These are phyloP conservation scores for Yamadazyma dendronema DNA, from an alignment of 1,139 yeast species.

Conservation along the genomic window DNA sequence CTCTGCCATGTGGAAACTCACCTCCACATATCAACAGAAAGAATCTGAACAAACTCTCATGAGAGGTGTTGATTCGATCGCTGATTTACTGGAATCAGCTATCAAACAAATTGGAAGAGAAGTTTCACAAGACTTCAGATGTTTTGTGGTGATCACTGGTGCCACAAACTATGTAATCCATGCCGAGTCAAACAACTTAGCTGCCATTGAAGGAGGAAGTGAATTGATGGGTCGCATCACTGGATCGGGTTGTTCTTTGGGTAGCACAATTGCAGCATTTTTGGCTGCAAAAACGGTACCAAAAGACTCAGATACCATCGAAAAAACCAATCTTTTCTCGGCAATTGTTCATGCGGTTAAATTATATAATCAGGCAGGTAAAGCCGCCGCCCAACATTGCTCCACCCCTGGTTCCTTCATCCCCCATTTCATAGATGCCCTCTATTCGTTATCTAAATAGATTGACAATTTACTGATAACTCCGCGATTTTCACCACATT, in stretches of 20 bases:
- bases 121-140: slow-evolving; percentile 54
- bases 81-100: slow-evolving; percentile 28
- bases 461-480: background rate
- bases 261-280: slow-evolving; percentile 66
- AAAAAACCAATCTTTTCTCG: slow-evolving; percentile 28
- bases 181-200: slow-evolving; percentile 14
- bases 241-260: slow-evolving; percentile 86
- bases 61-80: slow-evolving; percentile 75
- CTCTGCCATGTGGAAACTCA: slow-evolving; percentile 36
- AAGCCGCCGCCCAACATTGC: slow-evolving; percentile 40
- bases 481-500: background rate
- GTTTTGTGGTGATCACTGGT: slow-evolving; percentile 73
- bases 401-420: slow-evolving; percentile 54
- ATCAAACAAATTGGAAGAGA: slow-evolving; percentile 41
- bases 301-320: slow-evolving; percentile 1
- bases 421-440: slow-evolving; percentile 44
- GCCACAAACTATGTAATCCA: slow-evolving; percentile 27
- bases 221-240: slow-evolving; percentile 72
- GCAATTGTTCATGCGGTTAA: slow-evolving; percentile 61
- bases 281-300: slow-evolving; percentile 46
- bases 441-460: slow-evolving; percentile 14
- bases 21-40: slow-evolving; percentile 32
- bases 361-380: slow-evolving; percentile 67
- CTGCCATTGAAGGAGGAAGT: slow-evolving; percentile 56
- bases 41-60: slow-evolving; percentile 38